A percentile compares a stretch with the other conserved stretches of the same genome.
These are phyloP conservation scores for Oligophagozyma castellii DNA, from an alignment of 1,139 yeast genomes.

Conservation along the genomic window DNA sequence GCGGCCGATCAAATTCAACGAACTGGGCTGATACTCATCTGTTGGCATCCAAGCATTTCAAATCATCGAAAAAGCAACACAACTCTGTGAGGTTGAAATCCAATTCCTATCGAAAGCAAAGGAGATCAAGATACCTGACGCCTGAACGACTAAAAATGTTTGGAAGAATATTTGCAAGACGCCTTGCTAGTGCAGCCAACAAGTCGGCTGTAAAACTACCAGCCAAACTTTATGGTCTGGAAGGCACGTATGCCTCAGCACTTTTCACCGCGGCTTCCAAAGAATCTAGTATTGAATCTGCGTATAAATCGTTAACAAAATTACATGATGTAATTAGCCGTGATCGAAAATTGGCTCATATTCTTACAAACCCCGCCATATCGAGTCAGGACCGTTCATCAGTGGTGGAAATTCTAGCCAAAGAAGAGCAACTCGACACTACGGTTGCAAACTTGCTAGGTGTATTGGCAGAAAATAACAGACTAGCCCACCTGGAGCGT, in stretches of 20 bases:
- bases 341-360: conserved; percentile 50
- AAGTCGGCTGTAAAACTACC: conserved; percentile 56
- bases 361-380: conserved; percentile 75
- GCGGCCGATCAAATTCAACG: too few relatives aligned
- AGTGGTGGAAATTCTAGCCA: conserved; percentile 48
- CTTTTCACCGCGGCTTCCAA: conserved; percentile 85
- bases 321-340: conserved; percentile 41
- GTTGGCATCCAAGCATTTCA: too few relatives aligned
- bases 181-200: conserved; percentile 49
- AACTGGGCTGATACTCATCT: too few relatives aligned
- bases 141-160: too few relatives aligned
- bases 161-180: conserved; percentile 56
- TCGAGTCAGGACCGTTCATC: conserved; percentile 58
- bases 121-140: too few relatives aligned
- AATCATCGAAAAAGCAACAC: too few relatives aligned
- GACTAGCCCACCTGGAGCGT: conserved; percentile 55
- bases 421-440: conserved; percentile 44
- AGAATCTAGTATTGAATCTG: conserved; percentile 61
- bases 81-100: too few relatives aligned
- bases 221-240: conserved; percentile 86
- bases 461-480: conserved; percentile 90
- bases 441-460: conserved; percentile 67
- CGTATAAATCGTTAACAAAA: conserved; percentile 52
- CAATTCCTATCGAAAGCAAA: too few relatives aligned
- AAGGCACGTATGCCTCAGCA: conserved; percentile 95